These are phyloP conservation scores for Penicillium ucsense DNA, from an alignment of 495 filamentous ascomycete species.

Conservation along the genomic window DNA sequence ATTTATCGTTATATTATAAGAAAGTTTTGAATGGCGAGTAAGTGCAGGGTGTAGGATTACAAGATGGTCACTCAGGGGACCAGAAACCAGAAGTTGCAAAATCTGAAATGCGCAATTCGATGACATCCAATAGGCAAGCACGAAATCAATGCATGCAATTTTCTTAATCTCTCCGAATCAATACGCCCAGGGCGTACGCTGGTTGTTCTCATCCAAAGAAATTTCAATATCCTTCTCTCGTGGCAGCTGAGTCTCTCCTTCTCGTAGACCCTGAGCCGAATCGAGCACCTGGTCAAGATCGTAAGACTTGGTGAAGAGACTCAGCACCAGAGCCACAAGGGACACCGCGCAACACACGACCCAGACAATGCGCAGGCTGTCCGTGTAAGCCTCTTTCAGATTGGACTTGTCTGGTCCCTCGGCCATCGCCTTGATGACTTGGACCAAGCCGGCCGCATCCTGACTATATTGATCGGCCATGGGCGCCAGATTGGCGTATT, in stretches of 20 bases:
- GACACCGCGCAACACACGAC: constrained; percentile 42
- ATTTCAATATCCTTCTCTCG: constrained; percentile 14
- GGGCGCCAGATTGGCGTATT: constrained; percentile 30
- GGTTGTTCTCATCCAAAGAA: background rate
- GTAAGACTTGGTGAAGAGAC: constrained; percentile 42
- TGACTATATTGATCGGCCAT: constrained; percentile 40
- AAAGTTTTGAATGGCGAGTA: too few relatives aligned
- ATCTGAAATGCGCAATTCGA: too few relatives aligned
- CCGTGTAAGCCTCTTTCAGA: constrained; percentile 45
- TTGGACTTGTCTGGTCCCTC: constrained; percentile 27
- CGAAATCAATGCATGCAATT: too few relatives aligned
- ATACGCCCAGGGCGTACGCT: constrained; percentile 11
- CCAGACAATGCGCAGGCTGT: constrained; percentile 50
- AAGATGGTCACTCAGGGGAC: too few relatives aligned
- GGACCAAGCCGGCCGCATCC: constrained; percentile 51
- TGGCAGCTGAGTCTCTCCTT: background rate
- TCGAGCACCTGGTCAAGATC: constrained; percentile 43
- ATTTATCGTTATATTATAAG: too few relatives aligned
- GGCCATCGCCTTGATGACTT: constrained; percentile 47
- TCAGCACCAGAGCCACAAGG: constrained; percentile 38
- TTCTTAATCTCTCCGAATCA: background rate
- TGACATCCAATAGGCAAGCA: too few relatives aligned
- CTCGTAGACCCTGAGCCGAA: constrained; percentile 14
- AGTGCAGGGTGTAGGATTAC: too few relatives aligned
- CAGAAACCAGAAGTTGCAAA: too few relatives aligned